Percentiles rank a stretch among this genome's conserved stretches.
Conservation (phyloP, 768 basidiomycete genomes). For the Tulasnella sp. region DNA sequence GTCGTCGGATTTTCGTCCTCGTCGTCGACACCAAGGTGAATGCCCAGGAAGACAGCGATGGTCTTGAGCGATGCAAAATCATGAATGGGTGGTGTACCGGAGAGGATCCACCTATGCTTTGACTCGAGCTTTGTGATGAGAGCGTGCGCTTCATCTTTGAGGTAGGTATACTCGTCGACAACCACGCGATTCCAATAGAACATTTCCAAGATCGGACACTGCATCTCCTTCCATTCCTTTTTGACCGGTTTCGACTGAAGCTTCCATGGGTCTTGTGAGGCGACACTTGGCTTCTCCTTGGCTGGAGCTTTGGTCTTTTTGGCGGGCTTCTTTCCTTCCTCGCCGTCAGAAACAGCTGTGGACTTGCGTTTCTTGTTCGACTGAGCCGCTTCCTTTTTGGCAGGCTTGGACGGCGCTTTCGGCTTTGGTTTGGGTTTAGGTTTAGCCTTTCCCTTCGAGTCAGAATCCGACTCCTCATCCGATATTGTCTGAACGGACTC, state of each 20-base stretch:
- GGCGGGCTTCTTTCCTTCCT: constrained; percentile 45
- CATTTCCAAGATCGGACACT: constrained; percentile 81
- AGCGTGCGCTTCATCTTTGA: constrained; percentile 73
- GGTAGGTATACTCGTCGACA: constrained; percentile 92
- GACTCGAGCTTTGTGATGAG: constrained; percentile 73
- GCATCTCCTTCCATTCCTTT: constrained; percentile 74
- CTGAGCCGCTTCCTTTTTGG: constrained; percentile 8
- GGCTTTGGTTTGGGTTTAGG: constrained; percentile 35
- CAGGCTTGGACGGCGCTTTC: constrained; percentile 28
- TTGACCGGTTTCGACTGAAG: constrained; percentile 58
- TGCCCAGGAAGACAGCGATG: constrained; percentile 78
- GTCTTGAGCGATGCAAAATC: constrained; percentile 89
- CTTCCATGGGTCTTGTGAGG: constrained; percentile 64
- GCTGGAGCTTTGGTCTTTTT: constrained; percentile 36
- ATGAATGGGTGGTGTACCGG: constrained; percentile 89
- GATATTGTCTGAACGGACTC: constrained; percentile 30
- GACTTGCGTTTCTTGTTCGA: constrained; percentile 28
- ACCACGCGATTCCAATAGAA: constrained; percentile 88
- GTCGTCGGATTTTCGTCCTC: constrained; percentile 76
- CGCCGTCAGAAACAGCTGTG: constrained; percentile 51
- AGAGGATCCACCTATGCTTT: constrained; percentile 89
- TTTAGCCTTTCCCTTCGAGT: constrained; percentile 32
- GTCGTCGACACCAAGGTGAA: constrained; percentile 92
- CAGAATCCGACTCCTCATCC: constrained; percentile 47
- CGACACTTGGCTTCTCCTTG: constrained; percentile 32